These are phyloP conservation scores for Amauroascus niger DNA, from an alignment of 2,329 filamentous ascomycete species.

Conservation along the genomic window DNA sequence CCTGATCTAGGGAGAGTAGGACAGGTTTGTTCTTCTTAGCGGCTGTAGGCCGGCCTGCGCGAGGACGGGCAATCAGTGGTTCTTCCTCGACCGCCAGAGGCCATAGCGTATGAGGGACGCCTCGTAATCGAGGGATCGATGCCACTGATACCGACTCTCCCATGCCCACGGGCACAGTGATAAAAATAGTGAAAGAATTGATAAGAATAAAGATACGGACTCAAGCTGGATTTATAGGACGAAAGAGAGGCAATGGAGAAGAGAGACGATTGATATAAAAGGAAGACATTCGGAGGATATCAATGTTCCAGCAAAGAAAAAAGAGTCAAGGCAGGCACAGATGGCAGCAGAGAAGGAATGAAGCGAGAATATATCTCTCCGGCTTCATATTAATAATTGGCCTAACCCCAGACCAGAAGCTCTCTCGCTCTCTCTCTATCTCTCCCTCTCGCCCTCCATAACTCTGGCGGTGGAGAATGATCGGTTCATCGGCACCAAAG, in stretches of 20 bases:
- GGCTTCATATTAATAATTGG: not conserved
- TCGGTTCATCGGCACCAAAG: not conserved
- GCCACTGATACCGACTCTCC: not conserved
- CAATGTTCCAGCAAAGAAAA: not conserved
- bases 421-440: no score
- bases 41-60: not conserved
- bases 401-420: not conserved
- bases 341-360: not conserved
- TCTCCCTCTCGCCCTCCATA: no score
- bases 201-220: not conserved
- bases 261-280: not conserved
- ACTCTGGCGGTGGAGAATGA: not conserved
- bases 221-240: not conserved
- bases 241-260: not conserved
- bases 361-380: not conserved
- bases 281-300: not conserved
- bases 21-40: not conserved
- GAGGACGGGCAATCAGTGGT: not conserved
- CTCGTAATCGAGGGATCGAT: not conserved
- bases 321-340: not conserved
- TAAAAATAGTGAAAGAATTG: not conserved
- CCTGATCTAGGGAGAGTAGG: slow-evolving; percentile 43
- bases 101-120: not conserved
- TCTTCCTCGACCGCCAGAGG: not conserved
- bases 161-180: not conserved